Base-by-base conservation (phyloP, 352 stramenopile genomes). In the Saprolegnia parasitica region DNA sequence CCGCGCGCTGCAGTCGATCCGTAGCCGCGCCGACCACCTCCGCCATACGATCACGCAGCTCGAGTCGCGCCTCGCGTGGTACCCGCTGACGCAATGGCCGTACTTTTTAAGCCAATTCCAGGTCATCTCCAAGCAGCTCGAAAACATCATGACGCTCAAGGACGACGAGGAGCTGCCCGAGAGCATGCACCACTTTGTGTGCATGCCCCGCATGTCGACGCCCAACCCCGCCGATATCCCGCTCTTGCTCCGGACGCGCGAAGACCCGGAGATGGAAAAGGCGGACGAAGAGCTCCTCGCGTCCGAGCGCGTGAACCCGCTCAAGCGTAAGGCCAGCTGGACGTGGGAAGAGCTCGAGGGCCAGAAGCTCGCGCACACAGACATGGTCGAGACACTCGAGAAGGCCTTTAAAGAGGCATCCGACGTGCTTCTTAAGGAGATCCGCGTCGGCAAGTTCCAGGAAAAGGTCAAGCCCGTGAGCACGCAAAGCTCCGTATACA, bases 391-490 rank as follows among this genome's bases (percentile, higher is more conserved):
- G 67, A 86, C 80, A 45, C 65, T 92, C 42, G 86, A 94, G 64
- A 84, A 94, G 56, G 89, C 81, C 37, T 91, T 92, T 56, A 87
- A 86, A 55, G 84, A 94, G 68, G 92, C 89, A 80, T 90, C 86
- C 54, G 86, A 94, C 65, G 83, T 83, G 0, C 71, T 94, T 56
- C 78, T 94, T 57, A 94, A 94, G 74, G 78, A 81, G 37, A 89
- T 94, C 61, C 79, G 82, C 52, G 81, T 92, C 15, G 91, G 91
- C 80, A 94, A 92, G 74, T 94, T 92, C 72, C 80, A 88, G 58
- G 81, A 85, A 57, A 90, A 90, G 77, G 83, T 76, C 63, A 91
- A 91, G 72, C 80, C 84, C 21, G 78, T 78, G 73, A 88, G 81
- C 71, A 91, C 84, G 40, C 86, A 94, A 71, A 81, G 79, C 49